phyloP scores from a whole-genome alignment of 2,329 filamentous ascomycete species.

The Exophiala aquamarina region DNA sequence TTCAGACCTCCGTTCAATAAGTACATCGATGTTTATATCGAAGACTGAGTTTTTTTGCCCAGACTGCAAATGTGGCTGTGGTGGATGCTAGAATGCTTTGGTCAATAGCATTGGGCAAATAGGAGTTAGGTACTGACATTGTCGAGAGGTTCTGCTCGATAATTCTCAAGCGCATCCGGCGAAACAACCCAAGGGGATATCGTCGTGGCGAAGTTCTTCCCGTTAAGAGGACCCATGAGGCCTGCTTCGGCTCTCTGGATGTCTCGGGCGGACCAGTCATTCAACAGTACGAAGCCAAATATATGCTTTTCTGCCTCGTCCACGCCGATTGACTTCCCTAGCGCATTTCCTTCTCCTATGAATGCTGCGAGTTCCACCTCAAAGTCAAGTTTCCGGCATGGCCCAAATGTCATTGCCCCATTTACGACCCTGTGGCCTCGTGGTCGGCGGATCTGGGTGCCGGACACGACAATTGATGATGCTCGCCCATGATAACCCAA shows the following conservation, averaged over 20 bases:
- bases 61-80: too few species aligned
- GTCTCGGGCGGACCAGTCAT: constrained; percentile 68
- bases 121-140: too few species aligned
- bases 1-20: too few species aligned
- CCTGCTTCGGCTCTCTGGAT: constrained; percentile 10
- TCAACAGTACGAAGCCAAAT: constrained; percentile 78
- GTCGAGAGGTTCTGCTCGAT: too few species aligned
- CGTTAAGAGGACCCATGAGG: constrained; percentile 61
- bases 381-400: constrained; percentile 68
- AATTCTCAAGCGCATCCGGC: constrained; percentile 46
- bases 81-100: too few species aligned
- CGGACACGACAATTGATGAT: constrained; percentile 72
- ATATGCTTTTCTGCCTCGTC: constrained; percentile 66
- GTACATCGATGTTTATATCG: too few species aligned
- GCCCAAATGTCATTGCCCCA: constrained; percentile 49
- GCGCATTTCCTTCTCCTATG: constrained; percentile 61
- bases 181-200: constrained; percentile 65
- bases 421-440: constrained; percentile 8
- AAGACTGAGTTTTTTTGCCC: too few species aligned
- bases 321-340: constrained; percentile 64
- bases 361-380: constrained; percentile 79
- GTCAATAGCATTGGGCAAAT: too few species aligned
- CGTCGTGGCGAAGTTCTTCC: constrained; percentile 60
- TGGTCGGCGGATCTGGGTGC: constrained; percentile 40
- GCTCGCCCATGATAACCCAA: constrained; percentile 39